Percentiles rank a stretch among this genome's conserved stretches.
Evolutionary conservation across 495 filamentous ascomycete genomes (phyloP).

Genomic region (Haplographium delicatum): DNA sequence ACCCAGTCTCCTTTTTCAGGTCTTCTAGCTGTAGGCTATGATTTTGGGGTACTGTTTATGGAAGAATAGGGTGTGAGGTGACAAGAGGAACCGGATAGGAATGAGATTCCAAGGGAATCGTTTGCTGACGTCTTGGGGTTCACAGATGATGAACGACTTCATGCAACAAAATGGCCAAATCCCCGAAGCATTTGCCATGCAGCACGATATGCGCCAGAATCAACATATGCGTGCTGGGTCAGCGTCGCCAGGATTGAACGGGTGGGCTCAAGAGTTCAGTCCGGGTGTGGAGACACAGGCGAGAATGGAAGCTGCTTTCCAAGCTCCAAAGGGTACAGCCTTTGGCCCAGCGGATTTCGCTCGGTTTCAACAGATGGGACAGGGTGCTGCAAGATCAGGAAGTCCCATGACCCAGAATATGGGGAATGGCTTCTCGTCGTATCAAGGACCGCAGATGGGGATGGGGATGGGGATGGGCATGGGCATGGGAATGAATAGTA

Average conservation of each 20-base stretch:
- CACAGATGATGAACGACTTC: slow-evolving; percentile 89
- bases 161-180: slow-evolving; percentile 65
- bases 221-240: slow-evolving; percentile 53
- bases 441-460: slow-evolving; percentile 10
- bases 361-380: slow-evolving; percentile 70
- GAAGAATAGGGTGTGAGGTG: background rate
- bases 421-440: slow-evolving; percentile 41
- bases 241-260: slow-evolving; percentile 52
- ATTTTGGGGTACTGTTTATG: background rate
- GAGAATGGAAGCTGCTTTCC: slow-evolving; percentile 77
- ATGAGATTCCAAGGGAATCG: too few species aligned
- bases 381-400: slow-evolving; percentile 49
- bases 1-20: background rate
- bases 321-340: slow-evolving; percentile 50
- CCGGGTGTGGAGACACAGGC: slow-evolving; percentile 56
- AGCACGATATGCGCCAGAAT: slow-evolving; percentile 45
- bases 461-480: slow-evolving; percentile 24
- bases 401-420: slow-evolving; percentile 47
- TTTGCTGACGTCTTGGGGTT: background rate
- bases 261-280: slow-evolving; percentile 69
- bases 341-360: slow-evolving; percentile 85
- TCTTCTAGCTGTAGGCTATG: background rate
- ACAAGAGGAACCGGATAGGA: background rate
- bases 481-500: slow-evolving; percentile 40
- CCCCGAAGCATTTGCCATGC: slow-evolving; percentile 51